Conservation (phyloP, 345 rosid genomes). For the Noccaea caerulescens region DNA sequence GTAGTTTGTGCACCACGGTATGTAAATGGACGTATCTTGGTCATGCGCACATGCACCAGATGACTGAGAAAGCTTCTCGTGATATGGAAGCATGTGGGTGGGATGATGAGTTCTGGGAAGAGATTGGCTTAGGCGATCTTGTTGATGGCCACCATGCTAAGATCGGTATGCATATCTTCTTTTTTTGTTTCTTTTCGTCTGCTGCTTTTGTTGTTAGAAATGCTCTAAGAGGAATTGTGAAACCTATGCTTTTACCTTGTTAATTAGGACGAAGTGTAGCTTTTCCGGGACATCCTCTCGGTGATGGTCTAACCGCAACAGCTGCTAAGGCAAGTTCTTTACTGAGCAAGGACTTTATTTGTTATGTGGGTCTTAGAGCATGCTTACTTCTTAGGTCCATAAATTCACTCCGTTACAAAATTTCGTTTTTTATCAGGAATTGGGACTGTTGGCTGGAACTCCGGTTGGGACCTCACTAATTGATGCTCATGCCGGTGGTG, state of each 20-base stretch:
- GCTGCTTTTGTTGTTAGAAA: slow-evolving; percentile 16
- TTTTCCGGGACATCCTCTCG: slow-evolving; percentile 94
- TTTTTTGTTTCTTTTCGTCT: not conserved
- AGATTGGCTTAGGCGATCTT: slow-evolving; percentile 94
- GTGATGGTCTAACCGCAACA: slow-evolving; percentile 81
- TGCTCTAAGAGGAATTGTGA: slow-evolving; percentile 8
- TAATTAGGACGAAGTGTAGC: slow-evolving; percentile 89
- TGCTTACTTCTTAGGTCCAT: slow-evolving; percentile 7
- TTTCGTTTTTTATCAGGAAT: slow-evolving; percentile 58
- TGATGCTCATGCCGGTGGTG: slow-evolving; percentile 99
- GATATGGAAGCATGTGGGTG: slow-evolving; percentile 98
- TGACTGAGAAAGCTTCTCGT: slow-evolving; percentile 73
- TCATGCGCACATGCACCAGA: slow-evolving; percentile 95
- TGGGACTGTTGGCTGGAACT: slow-evolving; percentile 77
- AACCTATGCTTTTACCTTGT: slow-evolving; percentile 16
- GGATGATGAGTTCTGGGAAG: slow-evolving; percentile 99
- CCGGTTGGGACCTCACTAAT: slow-evolving; percentile 91
- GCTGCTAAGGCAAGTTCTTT: slow-evolving; percentile 88
- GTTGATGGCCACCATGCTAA: slow-evolving; percentile 95
- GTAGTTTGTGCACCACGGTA: slow-evolving; percentile 93
- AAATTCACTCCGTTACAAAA: slow-evolving; percentile 5
- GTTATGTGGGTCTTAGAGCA: too few species aligned
- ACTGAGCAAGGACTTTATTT: too few species aligned
- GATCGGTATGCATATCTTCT: slow-evolving; percentile 70
- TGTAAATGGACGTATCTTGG: slow-evolving; percentile 99